phyloP scores from a whole-genome alignment of 805 yeast genomes.

The Starmerella gropengiesseri region DNA sequence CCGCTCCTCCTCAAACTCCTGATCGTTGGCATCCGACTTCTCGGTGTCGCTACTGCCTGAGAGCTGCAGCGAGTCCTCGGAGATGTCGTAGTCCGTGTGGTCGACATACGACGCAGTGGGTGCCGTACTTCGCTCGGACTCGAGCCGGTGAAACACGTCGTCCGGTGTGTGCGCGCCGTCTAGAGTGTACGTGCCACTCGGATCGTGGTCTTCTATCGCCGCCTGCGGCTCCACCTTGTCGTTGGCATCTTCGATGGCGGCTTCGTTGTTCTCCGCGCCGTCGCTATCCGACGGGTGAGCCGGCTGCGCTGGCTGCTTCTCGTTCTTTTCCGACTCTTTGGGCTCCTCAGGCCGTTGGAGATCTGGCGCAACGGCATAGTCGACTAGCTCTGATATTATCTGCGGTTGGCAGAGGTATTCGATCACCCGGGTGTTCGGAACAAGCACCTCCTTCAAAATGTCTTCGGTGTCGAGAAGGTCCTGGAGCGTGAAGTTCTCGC shows the following conservation, averaged over 20 bases:
- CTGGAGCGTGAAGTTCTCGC: conserved; percentile 33
- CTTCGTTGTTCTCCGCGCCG: background rate
- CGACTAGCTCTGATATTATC: conserved; percentile 55
- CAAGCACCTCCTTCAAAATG: conserved; percentile 57
- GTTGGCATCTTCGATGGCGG: too few species aligned
- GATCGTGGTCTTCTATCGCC: too few species aligned
- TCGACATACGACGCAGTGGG: background rate
- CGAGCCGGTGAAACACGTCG: too few species aligned
- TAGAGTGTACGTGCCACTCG: too few species aligned
- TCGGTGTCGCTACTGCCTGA: conserved; percentile 8
- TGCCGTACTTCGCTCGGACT: background rate
- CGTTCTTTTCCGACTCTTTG: too few species aligned
- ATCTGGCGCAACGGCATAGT: conserved; percentile 38
- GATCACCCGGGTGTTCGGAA: conserved; percentile 62
- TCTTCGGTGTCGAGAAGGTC: conserved; percentile 67
- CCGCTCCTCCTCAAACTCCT: conserved; percentile 22
- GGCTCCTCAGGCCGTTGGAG: background rate
- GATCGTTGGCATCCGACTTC: conserved; percentile 9
- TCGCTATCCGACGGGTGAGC: conserved; percentile 9
- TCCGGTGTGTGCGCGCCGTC: too few species aligned
- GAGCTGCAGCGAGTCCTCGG: background rate
- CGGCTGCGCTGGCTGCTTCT: too few species aligned
- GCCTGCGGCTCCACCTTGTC: too few species aligned
- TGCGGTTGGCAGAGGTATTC: conserved; percentile 74
- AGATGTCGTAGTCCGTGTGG: background rate